Evolutionary conservation across 2,329 filamentous ascomycete species (phyloP).

Genomic region (Nigrograna mackinnonii): DNA sequence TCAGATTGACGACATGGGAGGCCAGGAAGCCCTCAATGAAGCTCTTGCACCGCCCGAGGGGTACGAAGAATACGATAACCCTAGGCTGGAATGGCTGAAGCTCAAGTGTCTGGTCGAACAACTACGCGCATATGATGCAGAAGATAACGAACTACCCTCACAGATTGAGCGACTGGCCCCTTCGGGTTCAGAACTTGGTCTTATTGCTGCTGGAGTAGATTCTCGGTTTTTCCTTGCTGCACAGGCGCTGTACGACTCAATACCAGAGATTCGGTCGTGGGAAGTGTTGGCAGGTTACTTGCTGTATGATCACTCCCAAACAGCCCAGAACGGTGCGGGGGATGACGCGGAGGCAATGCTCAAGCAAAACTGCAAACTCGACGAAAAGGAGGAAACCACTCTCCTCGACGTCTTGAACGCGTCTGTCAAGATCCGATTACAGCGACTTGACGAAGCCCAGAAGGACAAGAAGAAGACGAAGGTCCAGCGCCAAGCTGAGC

Average conservation of each 20-base stretch:
- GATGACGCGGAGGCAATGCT: constrained; percentile 66
- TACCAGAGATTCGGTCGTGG: constrained; percentile 84
- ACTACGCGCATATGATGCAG: constrained; percentile 77
- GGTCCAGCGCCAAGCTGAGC: constrained; percentile 57
- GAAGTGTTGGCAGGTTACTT: constrained; percentile 87
- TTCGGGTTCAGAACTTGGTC: constrained; percentile 45
- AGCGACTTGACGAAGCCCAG: constrained; percentile 65
- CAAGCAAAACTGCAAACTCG: constrained; percentile 73
- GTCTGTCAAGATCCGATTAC: constrained; percentile 74
- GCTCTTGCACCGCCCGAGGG: constrained; percentile 71
- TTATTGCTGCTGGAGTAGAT: constrained; percentile 68
- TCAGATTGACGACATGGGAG: constrained; percentile 82
- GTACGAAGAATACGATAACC: constrained; percentile 73
- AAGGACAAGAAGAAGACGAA: constrained; percentile 62
- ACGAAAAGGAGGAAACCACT: constrained; percentile 77
- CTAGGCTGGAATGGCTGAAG: constrained; percentile 83
- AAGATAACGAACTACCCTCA: constrained; percentile 60
- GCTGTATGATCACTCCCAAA: constrained; percentile 80
- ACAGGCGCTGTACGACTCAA: constrained; percentile 80
- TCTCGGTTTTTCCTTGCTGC: constrained; percentile 85
- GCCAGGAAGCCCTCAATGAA: constrained; percentile 76
- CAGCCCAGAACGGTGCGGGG: constrained; percentile 56
- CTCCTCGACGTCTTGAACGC: constrained; percentile 86
- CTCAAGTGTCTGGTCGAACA: constrained; percentile 89
- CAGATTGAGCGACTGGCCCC: constrained; percentile 50